phyloP scores from a whole-genome alignment of 2,329 filamentous ascomycete species.

The Camillea tinctor region DNA sequence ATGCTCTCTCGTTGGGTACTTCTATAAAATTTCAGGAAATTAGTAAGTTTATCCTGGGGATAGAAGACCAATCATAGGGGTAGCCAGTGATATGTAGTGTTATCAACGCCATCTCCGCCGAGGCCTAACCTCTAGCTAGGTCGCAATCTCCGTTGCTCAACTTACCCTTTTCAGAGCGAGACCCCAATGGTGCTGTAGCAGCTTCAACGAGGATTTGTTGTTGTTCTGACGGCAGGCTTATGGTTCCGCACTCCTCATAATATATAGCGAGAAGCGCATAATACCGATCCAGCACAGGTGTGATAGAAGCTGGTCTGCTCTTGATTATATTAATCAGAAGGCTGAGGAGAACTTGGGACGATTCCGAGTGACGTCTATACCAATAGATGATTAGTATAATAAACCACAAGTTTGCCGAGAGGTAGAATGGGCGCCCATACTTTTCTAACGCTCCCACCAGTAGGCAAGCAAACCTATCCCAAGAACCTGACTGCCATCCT shows the following conservation, averaged over 20 bases:
- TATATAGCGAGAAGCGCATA: slow-evolving; percentile 41
- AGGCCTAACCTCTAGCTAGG: neutral
- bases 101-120: neutral
- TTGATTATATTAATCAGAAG: slow-evolving; percentile 35
- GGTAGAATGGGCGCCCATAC: slow-evolving; percentile 15
- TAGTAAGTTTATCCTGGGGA: neutral
- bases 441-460: slow-evolving; percentile 29
- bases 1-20: slow-evolving; percentile 12
- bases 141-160: neutral
- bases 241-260: slow-evolving; percentile 28
- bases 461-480: slow-evolving; percentile 27
- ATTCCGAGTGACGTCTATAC: slow-evolving; percentile 21
- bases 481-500: slow-evolving; percentile 16
- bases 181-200: slow-evolving; percentile 24
- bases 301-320: slow-evolving; percentile 29
- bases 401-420: neutral
- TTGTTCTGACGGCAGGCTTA: slow-evolving; percentile 13
- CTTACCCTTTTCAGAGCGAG: slow-evolving; percentile 21
- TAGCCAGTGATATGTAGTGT: neutral
- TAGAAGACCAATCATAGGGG: neutral
- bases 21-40: slow-evolving; percentile 12
- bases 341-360: slow-evolving; percentile 34
- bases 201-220: slow-evolving; percentile 21
- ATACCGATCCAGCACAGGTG: slow-evolving; percentile 33
- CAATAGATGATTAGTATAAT: slow-evolving; percentile 8